These are phyloP conservation scores for Quercus lobata DNA, from an alignment of 331 rosid genomes.

Conservation along the genomic window DNA sequence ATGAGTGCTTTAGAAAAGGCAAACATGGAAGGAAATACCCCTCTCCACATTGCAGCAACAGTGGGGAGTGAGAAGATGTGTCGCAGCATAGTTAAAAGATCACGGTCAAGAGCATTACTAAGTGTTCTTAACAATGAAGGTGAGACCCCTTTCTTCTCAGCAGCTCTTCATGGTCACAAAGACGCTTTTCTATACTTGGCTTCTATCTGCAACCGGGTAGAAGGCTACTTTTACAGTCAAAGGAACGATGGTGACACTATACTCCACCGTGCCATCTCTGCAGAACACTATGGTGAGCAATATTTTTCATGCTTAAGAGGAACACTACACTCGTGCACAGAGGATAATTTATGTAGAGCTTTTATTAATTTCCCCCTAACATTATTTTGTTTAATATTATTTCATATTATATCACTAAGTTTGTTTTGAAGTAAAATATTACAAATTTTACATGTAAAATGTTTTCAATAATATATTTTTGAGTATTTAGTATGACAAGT, in stretches of 20 bases:
- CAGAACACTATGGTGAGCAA: slow-evolving; percentile 21
- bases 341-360: not conserved
- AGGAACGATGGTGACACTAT: slow-evolving; percentile 23
- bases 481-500: too few relatives aligned
- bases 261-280: slow-evolving; percentile 24
- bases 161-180: slow-evolving; percentile 24
- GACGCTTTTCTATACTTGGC: slow-evolving; percentile 18
- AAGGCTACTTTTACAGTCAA: not conserved
- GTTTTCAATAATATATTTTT: too few relatives aligned
- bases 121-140: not conserved
- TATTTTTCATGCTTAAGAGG: too few relatives aligned
- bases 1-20: not conserved
- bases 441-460: too few relatives aligned
- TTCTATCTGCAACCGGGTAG: not conserved
- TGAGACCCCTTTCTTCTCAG: slow-evolving; percentile 30
- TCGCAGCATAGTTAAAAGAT: not conserved
- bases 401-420: too few relatives aligned
- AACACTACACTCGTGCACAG: too few relatives aligned
- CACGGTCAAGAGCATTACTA: not conserved
- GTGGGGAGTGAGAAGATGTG: not conserved
- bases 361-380: too few relatives aligned
- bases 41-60: not conserved
- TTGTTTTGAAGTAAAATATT: too few relatives aligned
- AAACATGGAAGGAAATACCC: not conserved
- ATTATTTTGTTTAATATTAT: too few relatives aligned